A percentile compares a stretch with the other conserved stretches of the same genome.
These are phyloP conservation scores for Silene coronaria DNA, from an alignment of 179 eudicot species.

Conservation along the genomic window DNA sequence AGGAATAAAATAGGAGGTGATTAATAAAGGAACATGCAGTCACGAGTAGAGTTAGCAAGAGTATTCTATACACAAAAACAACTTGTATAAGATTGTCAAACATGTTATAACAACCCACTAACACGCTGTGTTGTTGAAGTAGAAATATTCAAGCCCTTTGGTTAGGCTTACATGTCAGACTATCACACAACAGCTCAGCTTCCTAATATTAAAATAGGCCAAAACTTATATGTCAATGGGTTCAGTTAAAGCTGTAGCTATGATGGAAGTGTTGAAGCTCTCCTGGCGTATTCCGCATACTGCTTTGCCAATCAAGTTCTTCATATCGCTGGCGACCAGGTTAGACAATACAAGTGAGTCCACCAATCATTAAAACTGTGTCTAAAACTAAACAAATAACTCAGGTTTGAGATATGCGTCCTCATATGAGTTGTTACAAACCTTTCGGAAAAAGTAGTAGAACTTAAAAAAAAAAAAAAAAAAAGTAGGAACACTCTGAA, in stretches of 20 bases:
- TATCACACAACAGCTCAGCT: too few species aligned
- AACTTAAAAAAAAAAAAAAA: too few species aligned
- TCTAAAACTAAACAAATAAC: background rate
- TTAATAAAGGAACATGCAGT: background rate
- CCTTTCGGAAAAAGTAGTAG: background rate
- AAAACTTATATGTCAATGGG: conserved; percentile 80
- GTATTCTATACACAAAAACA: too few species aligned
- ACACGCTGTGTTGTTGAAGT: too few species aligned
- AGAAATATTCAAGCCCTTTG: too few species aligned
- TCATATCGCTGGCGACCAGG: conserved; percentile 66
- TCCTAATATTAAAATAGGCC: background rate
- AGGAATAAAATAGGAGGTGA: background rate
- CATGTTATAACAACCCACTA: too few species aligned
- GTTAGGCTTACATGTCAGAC: too few species aligned
- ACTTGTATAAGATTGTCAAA: too few species aligned
- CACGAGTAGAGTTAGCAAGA: background rate
- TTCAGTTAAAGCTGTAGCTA: conserved; percentile 91
- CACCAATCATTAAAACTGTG: background rate
- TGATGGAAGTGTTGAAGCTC: conserved; percentile 76
- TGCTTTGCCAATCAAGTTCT: conserved; percentile 81
- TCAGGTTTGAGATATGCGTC: background rate
- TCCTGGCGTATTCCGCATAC: conserved; percentile 78
- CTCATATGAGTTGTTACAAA: background rate
- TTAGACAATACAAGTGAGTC: conserved; percentile 7
- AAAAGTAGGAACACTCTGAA: too few species aligned